These are phyloP conservation scores for Alternaria brassicae DNA, from an alignment of 2,329 filamentous ascomycete species.

Conservation along the genomic window DNA sequence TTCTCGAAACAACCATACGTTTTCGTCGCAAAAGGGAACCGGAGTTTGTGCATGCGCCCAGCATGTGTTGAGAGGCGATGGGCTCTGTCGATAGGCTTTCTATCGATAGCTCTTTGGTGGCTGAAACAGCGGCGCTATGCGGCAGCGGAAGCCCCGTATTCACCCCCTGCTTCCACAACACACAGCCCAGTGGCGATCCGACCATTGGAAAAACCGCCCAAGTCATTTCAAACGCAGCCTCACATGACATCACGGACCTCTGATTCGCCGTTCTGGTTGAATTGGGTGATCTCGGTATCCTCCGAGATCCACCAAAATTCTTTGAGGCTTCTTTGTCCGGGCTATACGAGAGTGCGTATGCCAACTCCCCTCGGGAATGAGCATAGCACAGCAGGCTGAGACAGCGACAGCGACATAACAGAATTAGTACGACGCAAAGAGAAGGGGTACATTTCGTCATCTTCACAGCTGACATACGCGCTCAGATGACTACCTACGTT, in stretches of 20 bases:
- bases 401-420: slow-evolving; percentile 2
- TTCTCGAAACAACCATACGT: slow-evolving; percentile 4
- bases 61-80: slow-evolving; percentile 20
- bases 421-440: slow-evolving; percentile 2
- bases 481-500: neutral
- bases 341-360: neutral
- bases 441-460: neutral
- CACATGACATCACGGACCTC: slow-evolving; percentile 7
- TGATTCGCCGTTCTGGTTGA: slow-evolving; percentile 19
- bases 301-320: slow-evolving; percentile 8
- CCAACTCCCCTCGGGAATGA: neutral
- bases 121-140: slow-evolving; percentile 27
- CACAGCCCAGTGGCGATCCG: slow-evolving; percentile 18
- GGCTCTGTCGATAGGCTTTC: slow-evolving; percentile 16
- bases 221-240: slow-evolving; percentile 18
- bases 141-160: slow-evolving; percentile 17
- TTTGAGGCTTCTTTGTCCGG: neutral
- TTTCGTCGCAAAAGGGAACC: slow-evolving; percentile 5
- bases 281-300: slow-evolving; percentile 13
- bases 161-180: slow-evolving; percentile 15
- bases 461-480: neutral
- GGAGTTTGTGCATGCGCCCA: slow-evolving; percentile 3
- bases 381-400: slow-evolving; percentile 5
- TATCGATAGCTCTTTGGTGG: slow-evolving; percentile 26
- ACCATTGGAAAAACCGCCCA: slow-evolving; percentile 10